These are phyloP conservation scores for Fusarium nanum DNA, from an alignment of 2,329 filamentous ascomycete genomes.

Conservation along the genomic window DNA sequence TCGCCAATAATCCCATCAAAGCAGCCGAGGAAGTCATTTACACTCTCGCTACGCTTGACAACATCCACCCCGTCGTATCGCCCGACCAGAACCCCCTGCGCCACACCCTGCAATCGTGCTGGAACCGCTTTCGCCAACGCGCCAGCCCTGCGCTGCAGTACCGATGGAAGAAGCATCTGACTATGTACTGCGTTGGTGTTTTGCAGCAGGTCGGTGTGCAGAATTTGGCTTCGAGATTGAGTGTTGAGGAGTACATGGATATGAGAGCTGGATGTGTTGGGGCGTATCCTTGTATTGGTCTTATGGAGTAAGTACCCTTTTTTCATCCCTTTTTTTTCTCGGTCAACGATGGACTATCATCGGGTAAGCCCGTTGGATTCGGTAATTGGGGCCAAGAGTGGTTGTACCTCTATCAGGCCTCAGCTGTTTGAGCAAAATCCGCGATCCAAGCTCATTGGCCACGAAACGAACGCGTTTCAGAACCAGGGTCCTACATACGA, in stretches of 20 bases:
- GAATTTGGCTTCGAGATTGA: slow-evolving; percentile 1
- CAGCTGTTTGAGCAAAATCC: neutral
- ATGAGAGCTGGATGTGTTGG: slow-evolving; percentile 30
- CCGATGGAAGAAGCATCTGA: slow-evolving; percentile 29
- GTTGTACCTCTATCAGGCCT: neutral
- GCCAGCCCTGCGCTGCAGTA: slow-evolving; percentile 21
- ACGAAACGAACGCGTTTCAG: neutral
- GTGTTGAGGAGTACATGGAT: slow-evolving; percentile 25
- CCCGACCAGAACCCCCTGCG: slow-evolving; percentile 18
- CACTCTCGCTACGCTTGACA: slow-evolving; percentile 24
- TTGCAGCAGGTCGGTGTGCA: slow-evolving; percentile 26
- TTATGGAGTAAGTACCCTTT: slow-evolving; percentile 29
- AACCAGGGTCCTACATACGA: neutral
- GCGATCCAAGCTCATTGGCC: neutral
- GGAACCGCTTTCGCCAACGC: slow-evolving; percentile 21
- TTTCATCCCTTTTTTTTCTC: slow-evolving; percentile 5
- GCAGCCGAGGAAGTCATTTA: slow-evolving; percentile 31
- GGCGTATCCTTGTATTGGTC: slow-evolving; percentile 24
- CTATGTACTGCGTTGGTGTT: slow-evolving; percentile 27
- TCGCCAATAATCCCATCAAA: slow-evolving; percentile 27
- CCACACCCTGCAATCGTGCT: slow-evolving; percentile 27
- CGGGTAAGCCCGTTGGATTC: neutral
- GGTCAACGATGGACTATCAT: neutral
- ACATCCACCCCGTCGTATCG: slow-evolving; percentile 20
- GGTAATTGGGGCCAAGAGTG: neutral